Evolutionary conservation across 2,329 filamentous ascomycete species (phyloP).

Genomic region (Incumbomyces lentus): DNA sequence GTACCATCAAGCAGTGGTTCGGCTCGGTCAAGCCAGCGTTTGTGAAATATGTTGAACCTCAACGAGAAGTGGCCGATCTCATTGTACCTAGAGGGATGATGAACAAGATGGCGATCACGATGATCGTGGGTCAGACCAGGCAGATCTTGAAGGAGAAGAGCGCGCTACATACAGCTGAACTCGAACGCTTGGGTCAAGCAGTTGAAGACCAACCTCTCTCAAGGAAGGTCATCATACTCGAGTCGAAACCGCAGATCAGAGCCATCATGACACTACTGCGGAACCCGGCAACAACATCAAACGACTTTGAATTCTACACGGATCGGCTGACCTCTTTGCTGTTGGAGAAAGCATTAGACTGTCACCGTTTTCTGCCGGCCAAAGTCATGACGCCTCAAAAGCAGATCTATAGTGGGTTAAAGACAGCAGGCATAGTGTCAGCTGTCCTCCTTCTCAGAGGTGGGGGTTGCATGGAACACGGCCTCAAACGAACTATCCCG

Average conservation of each 20-base stretch:
- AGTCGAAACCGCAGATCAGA: slow-evolving; percentile 66
- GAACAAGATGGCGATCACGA: slow-evolving; percentile 81
- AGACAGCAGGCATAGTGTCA: slow-evolving; percentile 61
- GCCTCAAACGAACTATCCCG: slow-evolving; percentile 78
- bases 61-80: slow-evolving; percentile 66
- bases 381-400: slow-evolving; percentile 62
- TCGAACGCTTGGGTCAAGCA: slow-evolving; percentile 64
- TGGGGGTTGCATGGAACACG: slow-evolving; percentile 78
- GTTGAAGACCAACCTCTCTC: slow-evolving; percentile 64
- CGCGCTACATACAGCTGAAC: slow-evolving; percentile 64
- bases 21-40: slow-evolving; percentile 93
- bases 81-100: slow-evolving; percentile 93
- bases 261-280: slow-evolving; percentile 89
- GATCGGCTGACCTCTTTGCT: slow-evolving; percentile 77
- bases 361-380: slow-evolving; percentile 56
- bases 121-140: slow-evolving; percentile 90
- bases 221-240: slow-evolving; percentile 60
- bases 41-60: slow-evolving; percentile 84
- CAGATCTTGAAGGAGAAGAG: slow-evolving; percentile 82
- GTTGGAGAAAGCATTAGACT: slow-evolving; percentile 70
- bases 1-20: slow-evolving; percentile 98
- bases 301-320: slow-evolving; percentile 97
- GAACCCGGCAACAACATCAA: slow-evolving; percentile 63
- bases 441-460: slow-evolving; percentile 84
- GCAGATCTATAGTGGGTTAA: slow-evolving; percentile 60